phyloP scores from a whole-genome alignment of 352 stramenopile species.

The Poterioochromonas sp. region DNA sequence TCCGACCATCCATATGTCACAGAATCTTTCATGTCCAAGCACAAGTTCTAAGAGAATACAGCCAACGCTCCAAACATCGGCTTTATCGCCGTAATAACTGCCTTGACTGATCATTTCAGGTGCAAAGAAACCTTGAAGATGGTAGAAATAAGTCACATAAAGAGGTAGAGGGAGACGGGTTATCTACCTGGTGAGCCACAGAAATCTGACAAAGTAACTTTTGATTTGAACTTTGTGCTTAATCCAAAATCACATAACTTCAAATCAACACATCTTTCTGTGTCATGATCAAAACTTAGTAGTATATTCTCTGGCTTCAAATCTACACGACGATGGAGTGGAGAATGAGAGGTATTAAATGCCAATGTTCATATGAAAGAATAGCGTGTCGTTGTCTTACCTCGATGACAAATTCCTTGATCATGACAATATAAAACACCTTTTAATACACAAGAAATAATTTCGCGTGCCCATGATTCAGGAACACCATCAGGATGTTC shows the following conservation, averaged over 20 bases:
- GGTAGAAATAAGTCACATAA: background rate
- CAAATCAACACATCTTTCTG: conserved; percentile 41
- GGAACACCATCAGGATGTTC: conserved; percentile 46
- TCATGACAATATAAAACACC: conserved; percentile 54
- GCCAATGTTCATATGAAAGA: background rate
- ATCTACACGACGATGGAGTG: conserved; percentile 39
- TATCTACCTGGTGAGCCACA: conserved; percentile 48
- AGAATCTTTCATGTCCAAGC: conserved; percentile 62
- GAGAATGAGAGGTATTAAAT: background rate
- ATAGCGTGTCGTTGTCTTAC: background rate
- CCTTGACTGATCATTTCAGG: conserved; percentile 60
- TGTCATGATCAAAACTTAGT: conserved; percentile 44
- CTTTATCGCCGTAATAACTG: conserved; percentile 59
- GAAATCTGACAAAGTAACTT: conserved; percentile 55
- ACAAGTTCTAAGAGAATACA: conserved; percentile 71
- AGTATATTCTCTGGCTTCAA: conserved; percentile 67
- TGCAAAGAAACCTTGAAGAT: conserved; percentile 59
- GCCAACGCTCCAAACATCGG: conserved; percentile 69
- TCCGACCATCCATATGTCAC: conserved; percentile 67
- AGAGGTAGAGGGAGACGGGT: background rate
- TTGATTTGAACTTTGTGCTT: conserved; percentile 50
- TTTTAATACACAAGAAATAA: conserved; percentile 52
- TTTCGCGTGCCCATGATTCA: conserved; percentile 49
- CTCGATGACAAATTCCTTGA: conserved; percentile 60
- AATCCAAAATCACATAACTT: conserved; percentile 70